A percentile compares a stretch with the other conserved stretches of the same genome.
Evolutionary conservation across 768 basidiomycete genomes (phyloP).

Genomic region (Leucocoprinus sp.): DNA sequence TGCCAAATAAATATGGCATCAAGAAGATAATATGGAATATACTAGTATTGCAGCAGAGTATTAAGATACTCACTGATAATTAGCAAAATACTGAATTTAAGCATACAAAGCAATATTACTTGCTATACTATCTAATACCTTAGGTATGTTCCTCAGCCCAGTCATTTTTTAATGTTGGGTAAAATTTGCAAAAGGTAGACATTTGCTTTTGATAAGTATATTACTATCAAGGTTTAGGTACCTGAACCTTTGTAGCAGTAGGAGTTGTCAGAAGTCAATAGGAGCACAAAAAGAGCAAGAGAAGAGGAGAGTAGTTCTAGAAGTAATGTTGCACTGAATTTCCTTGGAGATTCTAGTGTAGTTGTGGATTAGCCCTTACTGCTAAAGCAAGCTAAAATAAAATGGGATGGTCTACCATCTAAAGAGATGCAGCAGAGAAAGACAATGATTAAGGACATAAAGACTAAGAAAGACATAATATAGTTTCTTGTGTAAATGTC

Average conservation of each 20-base stretch:
- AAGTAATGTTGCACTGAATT: conserved; percentile 18
- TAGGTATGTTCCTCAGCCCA: conserved; percentile 51
- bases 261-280: conserved; percentile 10
- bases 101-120: conserved; percentile 72
- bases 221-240: conserved; percentile 1
- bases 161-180: no score
- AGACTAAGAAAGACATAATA: conserved; percentile 59
- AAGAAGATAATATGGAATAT: conserved; percentile 86
- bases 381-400: conserved; percentile 63
- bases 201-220: no score
- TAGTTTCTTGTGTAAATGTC: conserved; percentile 58
- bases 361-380: conserved; percentile 49
- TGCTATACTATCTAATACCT: conserved; percentile 66
- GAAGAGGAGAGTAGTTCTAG: conserved; percentile 41
- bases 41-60: conserved; percentile 86
- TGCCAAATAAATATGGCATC: conserved; percentile 68
- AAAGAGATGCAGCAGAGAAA: conserved; percentile 38
- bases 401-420: conserved; percentile 57
- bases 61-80: conserved; percentile 66
- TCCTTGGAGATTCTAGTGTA: conserved; percentile 21
- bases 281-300: conserved; percentile 37
- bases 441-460: conserved; percentile 39
- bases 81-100: conserved; percentile 61
- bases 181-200: no score
- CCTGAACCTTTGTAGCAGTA: conserved; percentile 9